Evolutionary conservation across 768 basidiomycete genomes (phyloP), one percentile per base, ranked within the genome.

Genomic region (Termitomyces sp.): DNA sequence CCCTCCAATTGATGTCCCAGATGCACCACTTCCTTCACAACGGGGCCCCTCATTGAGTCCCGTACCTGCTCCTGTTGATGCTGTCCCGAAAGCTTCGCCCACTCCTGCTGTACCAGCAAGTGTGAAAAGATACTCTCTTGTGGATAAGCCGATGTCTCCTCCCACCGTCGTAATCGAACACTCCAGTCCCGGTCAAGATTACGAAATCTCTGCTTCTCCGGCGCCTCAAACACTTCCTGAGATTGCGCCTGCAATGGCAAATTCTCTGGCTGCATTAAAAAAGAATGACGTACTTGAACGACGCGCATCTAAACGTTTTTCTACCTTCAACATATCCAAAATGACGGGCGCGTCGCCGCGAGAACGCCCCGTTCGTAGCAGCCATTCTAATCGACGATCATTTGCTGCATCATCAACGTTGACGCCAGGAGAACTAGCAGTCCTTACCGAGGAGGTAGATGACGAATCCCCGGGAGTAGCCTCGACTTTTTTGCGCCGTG

Each of bases 221-320:
- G 73, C 72, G 30, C 69, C 67, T 30, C 66, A 67, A 30, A 69
- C 73, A 21, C 73, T 79, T 19, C 66, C 71, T 1, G 72, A 74
- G 23, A 67, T 72, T 27, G 68, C 74, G 12, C 86, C 88, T 37
- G 87, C 82, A 0, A 83, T 91, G 25, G 89, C 89, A 51, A 83
- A 83, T 64, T 89, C 91, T 5, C 79, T 98, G 10, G 93, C 91
- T 7, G 94, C 94, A 8, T 78, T 99, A 45, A 89, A 95, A 71
- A 85, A 88, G 64, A 86, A 83, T 50, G 94, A 95, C 62, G 80
- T 85, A 0, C 80, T 98, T 39, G 92, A 94, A 64, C 84, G 96
- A 21, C 80, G 96, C 45, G 96, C 96, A 17, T 94, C 91, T 21
- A 98, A 98, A 68, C 89, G 97, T 0, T 98, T 94, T 73, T 97